phyloP scores from a whole-genome alignment of 169 alveolate species.

The Amoebophrya sp. region DNA sequence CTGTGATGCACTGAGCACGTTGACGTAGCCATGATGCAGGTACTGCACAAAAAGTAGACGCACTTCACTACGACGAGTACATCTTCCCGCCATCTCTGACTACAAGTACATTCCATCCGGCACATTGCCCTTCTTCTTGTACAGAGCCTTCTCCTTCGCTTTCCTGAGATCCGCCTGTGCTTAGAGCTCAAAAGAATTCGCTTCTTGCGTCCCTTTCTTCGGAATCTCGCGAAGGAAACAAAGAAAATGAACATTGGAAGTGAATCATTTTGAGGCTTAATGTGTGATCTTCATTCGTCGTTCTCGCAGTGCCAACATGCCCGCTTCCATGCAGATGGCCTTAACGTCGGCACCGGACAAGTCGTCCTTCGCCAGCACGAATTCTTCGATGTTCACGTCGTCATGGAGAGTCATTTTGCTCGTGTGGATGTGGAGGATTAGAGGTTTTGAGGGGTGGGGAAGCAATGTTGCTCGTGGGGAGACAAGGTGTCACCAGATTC shows the following conservation, averaged over 20 bases:
- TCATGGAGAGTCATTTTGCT: slow-evolving; percentile 93
- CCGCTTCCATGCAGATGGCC: slow-evolving; percentile 94
- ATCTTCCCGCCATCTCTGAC: background rate
- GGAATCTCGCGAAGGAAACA: background rate
- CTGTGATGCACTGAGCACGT: background rate
- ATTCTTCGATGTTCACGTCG: slow-evolving; percentile 97
- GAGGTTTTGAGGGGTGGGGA: too few relatives aligned
- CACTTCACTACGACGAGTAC: too few relatives aligned
- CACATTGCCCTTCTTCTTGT: slow-evolving; percentile 94
- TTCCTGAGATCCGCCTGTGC: slow-evolving; percentile 85
- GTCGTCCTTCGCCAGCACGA: slow-evolving; percentile 92
- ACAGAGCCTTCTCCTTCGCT: slow-evolving; percentile 97
- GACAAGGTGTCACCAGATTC: too few relatives aligned
- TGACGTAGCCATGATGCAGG: background rate
- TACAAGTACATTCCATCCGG: slow-evolving; percentile 92
- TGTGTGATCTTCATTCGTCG: slow-evolving; percentile 93
- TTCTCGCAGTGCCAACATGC: slow-evolving; percentile 97
- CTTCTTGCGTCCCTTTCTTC: background rate
- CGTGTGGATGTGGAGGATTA: slow-evolving; percentile 85
- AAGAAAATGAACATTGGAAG: background rate
- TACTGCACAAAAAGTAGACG: too few relatives aligned
- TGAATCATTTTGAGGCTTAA: background rate
- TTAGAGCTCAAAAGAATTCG: background rate
- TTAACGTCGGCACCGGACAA: slow-evolving; percentile 97
- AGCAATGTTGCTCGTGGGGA: too few relatives aligned